Evolutionary conservation across 352 stramenopile species (phyloP), one percentile per base, ranked within the genome.

Genomic region (Globisporangium emineosum): DNA sequence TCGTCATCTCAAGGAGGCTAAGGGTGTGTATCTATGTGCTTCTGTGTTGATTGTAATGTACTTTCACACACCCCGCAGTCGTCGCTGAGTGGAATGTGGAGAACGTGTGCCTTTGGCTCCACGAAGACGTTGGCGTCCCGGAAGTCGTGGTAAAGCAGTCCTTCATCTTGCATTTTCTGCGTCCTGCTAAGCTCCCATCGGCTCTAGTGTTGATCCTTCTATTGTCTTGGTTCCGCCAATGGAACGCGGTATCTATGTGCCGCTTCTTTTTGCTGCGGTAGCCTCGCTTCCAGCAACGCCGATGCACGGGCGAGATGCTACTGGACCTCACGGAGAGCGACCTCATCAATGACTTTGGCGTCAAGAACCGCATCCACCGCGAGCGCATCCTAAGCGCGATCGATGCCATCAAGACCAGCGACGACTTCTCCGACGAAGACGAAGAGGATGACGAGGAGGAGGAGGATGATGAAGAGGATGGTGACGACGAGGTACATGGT

Each of bases 61-160:
- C 15, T 7, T 43, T 43, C 37, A 43, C 13, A 43, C 13, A 7
- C 0, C 8, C 7, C 30, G 17, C 51, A 88, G 85, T 91, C 15
- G 83, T 93, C 12, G 76, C 77, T 1, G 80, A 91, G 37, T 93
- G 85, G 85, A 91, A 69, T 21, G 81, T 92, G n/a, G 85, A 91
- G 33, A 90, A 90, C 52, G 85, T 93, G 2, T 93, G 82, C 33
- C 62, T 91, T 1, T 93, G 85, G 85, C 74, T 93, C 4, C 72
- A 88, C 47, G 83, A 93, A 72, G 85, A 93, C 33, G 82, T 91
- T 2, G 82, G 78, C 0, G 79, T 91, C 0, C 75, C 75, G 2
- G 78, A 91, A 49, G 77, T 92, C 27, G 85, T 91, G 73, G 85
- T 91, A 47, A 43, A 43, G 37, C 9, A n/a, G 5, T 15, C n/a